These are phyloP conservation scores for Zymoseptoria tritici DNA, from an alignment of 2,329 filamentous ascomycete genomes.

Conservation along the genomic window DNA sequence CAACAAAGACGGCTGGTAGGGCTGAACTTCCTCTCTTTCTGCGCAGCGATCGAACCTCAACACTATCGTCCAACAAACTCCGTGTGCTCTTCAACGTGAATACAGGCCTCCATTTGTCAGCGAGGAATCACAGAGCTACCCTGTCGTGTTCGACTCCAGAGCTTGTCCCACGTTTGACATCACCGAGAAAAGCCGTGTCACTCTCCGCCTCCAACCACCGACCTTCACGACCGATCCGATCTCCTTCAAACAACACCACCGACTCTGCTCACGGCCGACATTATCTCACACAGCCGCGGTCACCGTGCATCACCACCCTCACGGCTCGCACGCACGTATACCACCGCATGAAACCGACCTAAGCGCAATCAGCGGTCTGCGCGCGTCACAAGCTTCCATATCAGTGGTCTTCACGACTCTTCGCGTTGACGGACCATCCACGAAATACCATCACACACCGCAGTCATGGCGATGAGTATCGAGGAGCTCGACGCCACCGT, in stretches of 20 bases:
- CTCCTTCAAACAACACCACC: constrained; percentile 1
- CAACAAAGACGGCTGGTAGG: not conserved
- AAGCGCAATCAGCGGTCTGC: constrained; percentile 23
- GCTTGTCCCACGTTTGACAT: not conserved
- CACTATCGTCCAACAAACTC: not conserved
- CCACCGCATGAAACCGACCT: constrained; percentile 23
- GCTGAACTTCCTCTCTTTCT: not conserved
- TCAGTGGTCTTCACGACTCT: constrained; percentile 16
- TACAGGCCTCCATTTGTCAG: not conserved
- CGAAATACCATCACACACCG: constrained; percentile 7
- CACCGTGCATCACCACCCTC: constrained; percentile 3
- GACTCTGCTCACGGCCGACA: constrained; percentile 1
- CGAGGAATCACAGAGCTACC: not conserved
- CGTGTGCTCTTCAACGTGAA: not conserved
- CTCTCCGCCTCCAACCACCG: constrained; percentile 1
- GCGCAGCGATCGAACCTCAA: not conserved
- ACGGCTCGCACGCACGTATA: not conserved
- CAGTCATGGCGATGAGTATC: constrained; percentile 62
- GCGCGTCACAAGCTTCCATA: constrained; percentile 20
- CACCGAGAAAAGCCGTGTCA: not conserved
- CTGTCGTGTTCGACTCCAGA: not conserved
- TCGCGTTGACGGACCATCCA: constrained; percentile 14
- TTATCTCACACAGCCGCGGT: not conserved
- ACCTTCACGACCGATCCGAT: constrained; percentile 1
- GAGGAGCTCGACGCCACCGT: constrained; percentile 94